phyloP scores from a whole-genome alignment of 1,284 basidiomycete genomes.

The Schizopora paradoxa region DNA sequence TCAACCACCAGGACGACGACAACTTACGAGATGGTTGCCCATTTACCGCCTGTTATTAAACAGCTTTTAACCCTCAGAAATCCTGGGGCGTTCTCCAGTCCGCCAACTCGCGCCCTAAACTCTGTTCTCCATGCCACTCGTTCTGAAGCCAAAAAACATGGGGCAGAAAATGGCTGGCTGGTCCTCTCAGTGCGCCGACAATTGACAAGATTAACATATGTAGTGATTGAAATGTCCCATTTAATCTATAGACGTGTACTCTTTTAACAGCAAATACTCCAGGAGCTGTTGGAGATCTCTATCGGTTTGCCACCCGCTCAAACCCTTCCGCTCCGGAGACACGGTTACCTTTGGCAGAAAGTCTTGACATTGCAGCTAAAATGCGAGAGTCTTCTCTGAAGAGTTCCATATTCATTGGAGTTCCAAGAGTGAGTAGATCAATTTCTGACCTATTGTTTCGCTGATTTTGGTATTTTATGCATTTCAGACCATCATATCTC shows the following conservation, averaged over 20 bases:
- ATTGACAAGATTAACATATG: conserved; percentile 18
- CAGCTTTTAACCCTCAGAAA: conserved; percentile 67
- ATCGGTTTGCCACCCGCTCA: conserved; percentile 64
- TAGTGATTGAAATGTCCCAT: conserved; percentile 2
- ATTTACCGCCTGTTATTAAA: conserved; percentile 54
- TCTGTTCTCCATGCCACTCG: conserved; percentile 54
- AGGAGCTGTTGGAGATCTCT: conserved; percentile 72
- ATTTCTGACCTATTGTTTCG: neutral
- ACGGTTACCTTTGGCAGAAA: conserved; percentile 41
- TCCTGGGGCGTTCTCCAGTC: conserved; percentile 57
- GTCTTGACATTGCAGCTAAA: conserved; percentile 68
- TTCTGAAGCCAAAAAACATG: conserved; percentile 55
- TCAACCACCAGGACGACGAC: too few relatives aligned
- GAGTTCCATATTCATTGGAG: conserved; percentile 89
- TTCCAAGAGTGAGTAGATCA: conserved; percentile 65
- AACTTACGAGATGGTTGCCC: conserved; percentile 36
- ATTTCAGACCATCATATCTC: conserved; percentile 72
- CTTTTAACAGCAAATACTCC: conserved; percentile 81
- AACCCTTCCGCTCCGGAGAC: conserved; percentile 40
- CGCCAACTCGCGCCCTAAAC: conserved; percentile 48
- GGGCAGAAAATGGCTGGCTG: conserved; percentile 77
- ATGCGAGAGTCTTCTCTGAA: conserved; percentile 95
- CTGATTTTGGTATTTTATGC: neutral
- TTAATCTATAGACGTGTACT: conserved; percentile 61
- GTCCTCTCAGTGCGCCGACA: conserved; percentile 62